A percentile compares a stretch with the other conserved stretches of the same genome.
Conservation (phyloP, 1,284 basidiomycete species). For the Rhodotorula sp. region DNA sequence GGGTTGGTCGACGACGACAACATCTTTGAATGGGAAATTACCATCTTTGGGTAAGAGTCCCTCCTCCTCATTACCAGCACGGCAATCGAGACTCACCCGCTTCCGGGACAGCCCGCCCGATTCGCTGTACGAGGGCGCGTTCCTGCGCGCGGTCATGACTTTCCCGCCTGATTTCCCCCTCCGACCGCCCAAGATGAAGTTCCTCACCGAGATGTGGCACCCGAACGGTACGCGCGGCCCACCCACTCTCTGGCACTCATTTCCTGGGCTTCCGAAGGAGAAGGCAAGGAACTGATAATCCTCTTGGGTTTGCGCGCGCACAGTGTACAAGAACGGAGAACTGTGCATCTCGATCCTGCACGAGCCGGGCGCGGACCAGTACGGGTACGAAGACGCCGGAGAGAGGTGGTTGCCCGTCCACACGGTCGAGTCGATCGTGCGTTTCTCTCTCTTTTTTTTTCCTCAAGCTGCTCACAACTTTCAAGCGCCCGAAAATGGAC, state of each 20-base stretch:
- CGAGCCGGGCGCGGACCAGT: constrained; percentile 94
- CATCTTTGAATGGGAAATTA: constrained; percentile 69
- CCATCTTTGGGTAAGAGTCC: constrained; percentile 43
- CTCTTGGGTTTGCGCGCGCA: too few relatives aligned
- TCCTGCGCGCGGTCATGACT: constrained; percentile 80
- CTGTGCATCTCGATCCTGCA: constrained; percentile 98
- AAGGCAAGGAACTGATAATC: neutral
- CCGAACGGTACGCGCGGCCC: constrained; percentile 73
- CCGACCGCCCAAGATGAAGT: constrained; percentile 91
- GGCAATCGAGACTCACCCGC: too few relatives aligned
- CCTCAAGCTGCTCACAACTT: too few relatives aligned
- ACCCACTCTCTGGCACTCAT: neutral
- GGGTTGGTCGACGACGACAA: constrained; percentile 91
- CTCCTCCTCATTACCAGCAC: too few relatives aligned
- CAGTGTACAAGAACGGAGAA: constrained; percentile 83
- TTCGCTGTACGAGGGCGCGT: constrained; percentile 74
- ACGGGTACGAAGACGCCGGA: constrained; percentile 94
- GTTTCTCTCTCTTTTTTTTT: constrained; percentile 47
- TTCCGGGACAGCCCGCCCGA: constrained; percentile 19
- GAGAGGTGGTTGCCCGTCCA: constrained; percentile 98
- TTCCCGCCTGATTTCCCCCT: constrained; percentile 91
- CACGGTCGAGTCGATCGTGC: constrained; percentile 91
- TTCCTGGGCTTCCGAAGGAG: too few relatives aligned
- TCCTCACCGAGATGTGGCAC: constrained; percentile 97
- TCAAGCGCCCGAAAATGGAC: too few relatives aligned